These are phyloP conservation scores for Scheffersomyces stipitis DNA, from an alignment of 805 yeast genomes.

Conservation along the genomic window DNA sequence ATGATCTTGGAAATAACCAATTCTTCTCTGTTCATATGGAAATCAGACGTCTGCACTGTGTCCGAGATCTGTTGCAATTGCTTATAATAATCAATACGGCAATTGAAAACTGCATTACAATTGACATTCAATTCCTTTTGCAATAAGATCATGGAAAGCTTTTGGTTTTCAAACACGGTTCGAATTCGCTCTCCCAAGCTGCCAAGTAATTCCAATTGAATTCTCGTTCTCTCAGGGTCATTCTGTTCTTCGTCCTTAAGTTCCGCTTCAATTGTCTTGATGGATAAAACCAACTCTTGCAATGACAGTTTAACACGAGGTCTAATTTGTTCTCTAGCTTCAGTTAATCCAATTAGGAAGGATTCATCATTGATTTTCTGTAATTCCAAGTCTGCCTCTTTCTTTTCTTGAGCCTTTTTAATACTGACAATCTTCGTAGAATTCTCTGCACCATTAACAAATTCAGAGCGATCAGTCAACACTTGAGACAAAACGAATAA, in stretches of 20 bases:
- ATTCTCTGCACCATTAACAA: conserved; percentile 35
- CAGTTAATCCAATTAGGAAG: conserved; percentile 24
- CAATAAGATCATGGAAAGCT: conserved; percentile 36
- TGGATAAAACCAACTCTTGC: conserved; percentile 29
- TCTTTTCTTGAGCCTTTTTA: conserved; percentile 18
- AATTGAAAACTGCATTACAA: conserved; percentile 68
- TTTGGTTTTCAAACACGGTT: conserved; percentile 42
- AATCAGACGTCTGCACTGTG: conserved; percentile 48
- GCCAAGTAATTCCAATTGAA: conserved; percentile 19
- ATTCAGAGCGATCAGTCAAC: conserved; percentile 43
- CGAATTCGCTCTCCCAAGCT: conserved; percentile 22
- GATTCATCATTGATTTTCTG: conserved; percentile 24
- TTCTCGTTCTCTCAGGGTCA: conserved; percentile 11
- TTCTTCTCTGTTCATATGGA: conserved; percentile 37
- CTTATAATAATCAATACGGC: conserved; percentile 78
- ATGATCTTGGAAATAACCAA: conserved; percentile 13
- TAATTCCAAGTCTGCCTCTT: conserved; percentile 21
- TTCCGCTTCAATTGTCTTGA: conserved; percentile 27
- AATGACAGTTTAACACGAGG: conserved; percentile 31
- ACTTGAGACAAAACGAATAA: conserved; percentile 53
- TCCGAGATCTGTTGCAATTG: conserved; percentile 87
- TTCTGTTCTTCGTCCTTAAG: conserved; percentile 18
- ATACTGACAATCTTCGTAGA: conserved; percentile 16
- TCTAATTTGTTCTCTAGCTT: conserved; percentile 20
- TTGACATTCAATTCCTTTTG: conserved; percentile 50